phyloP scores from a whole-genome alignment of 495 filamentous ascomycete genomes.

The Friedmanniomyces simplex region DNA sequence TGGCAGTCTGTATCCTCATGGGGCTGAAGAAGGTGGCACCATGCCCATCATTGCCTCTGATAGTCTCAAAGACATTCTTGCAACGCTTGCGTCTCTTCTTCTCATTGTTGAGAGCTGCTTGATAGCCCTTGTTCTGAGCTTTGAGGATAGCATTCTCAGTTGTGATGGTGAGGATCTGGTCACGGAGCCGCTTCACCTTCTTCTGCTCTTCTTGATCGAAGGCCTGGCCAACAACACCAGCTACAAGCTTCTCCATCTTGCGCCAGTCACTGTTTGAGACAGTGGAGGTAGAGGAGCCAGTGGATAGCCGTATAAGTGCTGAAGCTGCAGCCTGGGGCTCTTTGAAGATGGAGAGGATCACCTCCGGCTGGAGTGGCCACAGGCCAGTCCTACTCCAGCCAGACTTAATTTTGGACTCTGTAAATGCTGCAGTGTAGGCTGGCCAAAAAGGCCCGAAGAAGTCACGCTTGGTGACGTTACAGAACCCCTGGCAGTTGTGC shows the following conservation, averaged over 20 bases:
- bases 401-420: neutral
- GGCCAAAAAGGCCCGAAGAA: conserved; percentile 8
- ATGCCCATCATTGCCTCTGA: neutral
- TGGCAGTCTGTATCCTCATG: neutral
- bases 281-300: neutral
- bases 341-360: neutral
- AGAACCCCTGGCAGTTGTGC: neutral
- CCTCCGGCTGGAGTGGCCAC: neutral
- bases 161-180: neutral
- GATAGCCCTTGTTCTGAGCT: neutral
- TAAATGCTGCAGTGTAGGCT: conserved; percentile 3
- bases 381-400: neutral
- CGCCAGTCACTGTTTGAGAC: neutral
- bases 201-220: neutral
- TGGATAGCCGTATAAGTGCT: no score
- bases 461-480: neutral
- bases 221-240: neutral
- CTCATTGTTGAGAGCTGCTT: neutral
- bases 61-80: neutral
- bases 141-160: neutral
- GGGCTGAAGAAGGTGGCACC: conserved; percentile 4
- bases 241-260: neutral
- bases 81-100: conserved; percentile 3
- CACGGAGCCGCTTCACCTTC: neutral
- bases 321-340: neutral